phyloP scores from a whole-genome alignment of 352 stramenopile species.

The Globisporangium nagaii region DNA sequence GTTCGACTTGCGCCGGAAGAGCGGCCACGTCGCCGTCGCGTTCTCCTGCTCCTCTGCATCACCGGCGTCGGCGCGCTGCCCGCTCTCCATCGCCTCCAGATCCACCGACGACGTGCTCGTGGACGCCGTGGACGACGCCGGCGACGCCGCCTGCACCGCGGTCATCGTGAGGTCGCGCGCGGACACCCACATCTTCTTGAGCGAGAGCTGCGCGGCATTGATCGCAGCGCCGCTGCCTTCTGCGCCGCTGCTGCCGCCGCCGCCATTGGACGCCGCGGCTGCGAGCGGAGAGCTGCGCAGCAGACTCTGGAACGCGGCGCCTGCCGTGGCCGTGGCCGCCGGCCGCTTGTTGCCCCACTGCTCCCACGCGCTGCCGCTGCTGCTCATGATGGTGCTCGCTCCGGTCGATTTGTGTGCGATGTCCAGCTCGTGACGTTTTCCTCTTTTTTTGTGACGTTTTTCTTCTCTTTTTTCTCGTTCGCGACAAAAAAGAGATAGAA shows the following conservation, averaged over 20 bases:
- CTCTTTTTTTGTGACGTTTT: not conserved
- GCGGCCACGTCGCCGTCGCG: slow-evolving; percentile 23
- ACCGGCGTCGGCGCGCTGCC: slow-evolving; percentile 14
- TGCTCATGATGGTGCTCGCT: not conserved
- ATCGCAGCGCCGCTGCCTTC: slow-evolving; percentile 11
- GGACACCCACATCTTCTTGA: slow-evolving; percentile 63
- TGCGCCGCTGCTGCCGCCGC: slow-evolving; percentile 17
- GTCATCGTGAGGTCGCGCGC: slow-evolving; percentile 48
- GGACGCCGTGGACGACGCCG: slow-evolving; percentile 3
- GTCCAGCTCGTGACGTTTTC: no score
- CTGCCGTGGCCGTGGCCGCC: slow-evolving; percentile 18
- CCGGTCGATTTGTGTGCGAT: no score
- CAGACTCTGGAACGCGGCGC: slow-evolving; percentile 37
- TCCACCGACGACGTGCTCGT: slow-evolving; percentile 6
- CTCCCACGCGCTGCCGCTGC: slow-evolving; percentile 51
- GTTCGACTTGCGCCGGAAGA: slow-evolving; percentile 36
- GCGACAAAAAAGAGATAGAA: no score
- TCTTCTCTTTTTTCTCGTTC: no score
- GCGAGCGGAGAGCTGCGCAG: slow-evolving; percentile 44
- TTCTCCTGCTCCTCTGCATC: slow-evolving; percentile 18
- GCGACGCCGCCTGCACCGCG: slow-evolving; percentile 7
- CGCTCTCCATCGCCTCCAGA: slow-evolving; percentile 43
- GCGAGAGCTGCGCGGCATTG: slow-evolving; percentile 13
- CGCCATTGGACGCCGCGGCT: slow-evolving; percentile 21
- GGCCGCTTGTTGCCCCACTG: slow-evolving; percentile 69